A percentile compares a stretch with the other conserved stretches of the same genome.
Evolutionary conservation across 768 basidiomycete genomes (phyloP).

Genomic region (Hydnomerulius pinastri): DNA sequence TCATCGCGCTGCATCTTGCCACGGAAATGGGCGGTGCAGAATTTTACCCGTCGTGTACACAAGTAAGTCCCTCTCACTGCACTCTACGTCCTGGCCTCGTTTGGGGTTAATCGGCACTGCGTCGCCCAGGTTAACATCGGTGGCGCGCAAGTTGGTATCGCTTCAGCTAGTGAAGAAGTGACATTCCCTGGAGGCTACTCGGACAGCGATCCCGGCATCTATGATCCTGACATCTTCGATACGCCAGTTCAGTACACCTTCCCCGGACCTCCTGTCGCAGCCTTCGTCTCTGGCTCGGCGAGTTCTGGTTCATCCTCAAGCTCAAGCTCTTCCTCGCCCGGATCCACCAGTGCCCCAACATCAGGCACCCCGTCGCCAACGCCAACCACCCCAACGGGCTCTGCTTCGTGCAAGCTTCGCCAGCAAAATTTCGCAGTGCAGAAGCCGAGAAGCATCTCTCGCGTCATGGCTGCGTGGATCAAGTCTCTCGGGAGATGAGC

Average conservation of each 20-base stretch:
- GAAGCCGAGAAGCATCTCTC: conserved; percentile 13
- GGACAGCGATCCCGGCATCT: conserved; percentile 72
- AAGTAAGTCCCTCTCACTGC: conserved; percentile 28
- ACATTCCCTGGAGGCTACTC: conserved; percentile 73
- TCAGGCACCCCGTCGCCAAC: conserved; percentile 9
- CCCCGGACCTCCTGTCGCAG: conserved; percentile 53
- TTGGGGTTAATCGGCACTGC: background rate
- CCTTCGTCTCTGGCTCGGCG: conserved; percentile 34
- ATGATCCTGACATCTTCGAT: conserved; percentile 44
- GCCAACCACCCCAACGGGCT: conserved; percentile 3
- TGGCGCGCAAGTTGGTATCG: conserved; percentile 54
- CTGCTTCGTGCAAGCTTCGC: conserved; percentile 17
- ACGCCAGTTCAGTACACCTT: conserved; percentile 43
- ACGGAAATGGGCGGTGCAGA: conserved; percentile 63
- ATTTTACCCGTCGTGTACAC: conserved; percentile 76
- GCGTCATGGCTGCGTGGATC: conserved; percentile 22
- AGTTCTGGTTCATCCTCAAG: conserved; percentile 13
- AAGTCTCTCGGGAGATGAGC: conserved; percentile 17
- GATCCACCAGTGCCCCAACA: background rate
- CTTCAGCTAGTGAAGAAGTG: conserved; percentile 52
- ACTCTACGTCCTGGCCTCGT: background rate
- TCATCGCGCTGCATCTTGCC: conserved; percentile 75
- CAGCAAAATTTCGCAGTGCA: conserved; percentile 21
- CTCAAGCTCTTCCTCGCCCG: conserved; percentile 10
- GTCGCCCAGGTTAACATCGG: conserved; percentile 47